phyloP scores from a whole-genome alignment of 805 yeast genomes.

The Candida coquimbonensis region DNA sequence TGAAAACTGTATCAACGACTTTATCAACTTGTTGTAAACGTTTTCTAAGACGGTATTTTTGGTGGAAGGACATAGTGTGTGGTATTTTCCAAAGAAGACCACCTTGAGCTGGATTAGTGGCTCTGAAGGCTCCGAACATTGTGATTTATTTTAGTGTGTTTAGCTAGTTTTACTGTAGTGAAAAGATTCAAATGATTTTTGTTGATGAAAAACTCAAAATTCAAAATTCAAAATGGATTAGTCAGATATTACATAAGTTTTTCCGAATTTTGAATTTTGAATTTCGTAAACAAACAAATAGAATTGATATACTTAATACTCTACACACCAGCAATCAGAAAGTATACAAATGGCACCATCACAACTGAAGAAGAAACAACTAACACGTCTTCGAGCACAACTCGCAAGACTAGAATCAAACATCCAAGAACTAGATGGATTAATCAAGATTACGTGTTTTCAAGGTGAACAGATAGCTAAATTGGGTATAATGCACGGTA shows the following conservation, averaged over 20 bases:
- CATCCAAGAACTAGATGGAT: slow-evolving; percentile 42
- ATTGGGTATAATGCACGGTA: slow-evolving; percentile 51
- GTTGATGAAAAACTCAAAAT: background rate
- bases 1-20: slow-evolving; percentile 59
- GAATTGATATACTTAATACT: background rate
- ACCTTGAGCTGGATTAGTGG: slow-evolving; percentile 50
- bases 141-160: too few relatives aligned
- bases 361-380: slow-evolving; percentile 33
- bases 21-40: slow-evolving; percentile 78
- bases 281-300: background rate
- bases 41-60: slow-evolving; percentile 77
- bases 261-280: too few relatives aligned
- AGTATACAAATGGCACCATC: slow-evolving; percentile 3
- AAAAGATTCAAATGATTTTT: too few relatives aligned
- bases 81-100: slow-evolving; percentile 79
- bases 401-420: slow-evolving; percentile 53
- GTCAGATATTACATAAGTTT: too few relatives aligned
- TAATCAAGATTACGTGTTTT: slow-evolving; percentile 41
- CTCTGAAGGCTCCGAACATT: slow-evolving; percentile 71
- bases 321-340: background rate
- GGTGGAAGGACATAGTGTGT: slow-evolving; percentile 71
- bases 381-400: slow-evolving; percentile 45
- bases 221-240: too few relatives aligned
- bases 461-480: slow-evolving; percentile 47
- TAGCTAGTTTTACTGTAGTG: too few relatives aligned